phyloP scores from a whole-genome alignment of 2,329 filamentous ascomycete species.

The Xylariaceae sp. region DNA sequence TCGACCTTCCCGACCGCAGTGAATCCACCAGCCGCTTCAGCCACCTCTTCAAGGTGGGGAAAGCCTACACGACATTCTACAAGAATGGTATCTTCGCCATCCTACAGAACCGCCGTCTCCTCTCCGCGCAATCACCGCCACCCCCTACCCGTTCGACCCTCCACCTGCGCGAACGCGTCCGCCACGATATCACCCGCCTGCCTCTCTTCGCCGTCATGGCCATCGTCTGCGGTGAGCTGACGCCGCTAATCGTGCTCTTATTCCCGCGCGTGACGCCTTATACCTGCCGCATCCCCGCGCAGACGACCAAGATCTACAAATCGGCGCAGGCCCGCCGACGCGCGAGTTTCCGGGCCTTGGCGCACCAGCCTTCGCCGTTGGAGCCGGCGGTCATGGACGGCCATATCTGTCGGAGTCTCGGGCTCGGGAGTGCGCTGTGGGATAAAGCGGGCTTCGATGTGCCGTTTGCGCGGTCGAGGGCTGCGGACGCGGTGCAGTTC shows the following conservation, averaged over 20 bases:
- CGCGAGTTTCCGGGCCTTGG: conserved; percentile 42
- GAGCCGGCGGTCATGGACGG: conserved; percentile 15
- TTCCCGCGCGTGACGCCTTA: conserved; percentile 67
- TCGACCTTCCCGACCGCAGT: conserved; percentile 55
- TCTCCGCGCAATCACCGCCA: conserved; percentile 34
- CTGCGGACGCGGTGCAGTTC: conserved; percentile 50
- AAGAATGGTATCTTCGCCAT: conserved; percentile 75
- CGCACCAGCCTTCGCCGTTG: conserved; percentile 16
- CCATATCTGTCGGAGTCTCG: conserved; percentile 27
- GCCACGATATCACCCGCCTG: conserved; percentile 68
- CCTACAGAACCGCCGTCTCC: conserved; percentile 56
- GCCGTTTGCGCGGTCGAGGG: conserved; percentile 51
- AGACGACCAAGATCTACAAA: conserved; percentile 54
- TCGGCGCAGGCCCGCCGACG: conserved; percentile 49
- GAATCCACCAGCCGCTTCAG: conserved; percentile 40
- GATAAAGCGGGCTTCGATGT: conserved; percentile 46
- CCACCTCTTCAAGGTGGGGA: conserved; percentile 59
- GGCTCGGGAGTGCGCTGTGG: conserved; percentile 43
- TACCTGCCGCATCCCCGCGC: conserved; percentile 75
- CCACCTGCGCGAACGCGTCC: conserved; percentile 62
- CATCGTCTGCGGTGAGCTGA: conserved; percentile 77
- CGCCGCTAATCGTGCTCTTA: conserved; percentile 69
- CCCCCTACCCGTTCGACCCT: conserved; percentile 56
- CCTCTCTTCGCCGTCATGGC: conserved; percentile 73
- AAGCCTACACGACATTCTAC: conserved; percentile 80